Conservation (phyloP, 495 filamentous ascomycete species). For the Lasiosphaeria miniovina region DNA sequence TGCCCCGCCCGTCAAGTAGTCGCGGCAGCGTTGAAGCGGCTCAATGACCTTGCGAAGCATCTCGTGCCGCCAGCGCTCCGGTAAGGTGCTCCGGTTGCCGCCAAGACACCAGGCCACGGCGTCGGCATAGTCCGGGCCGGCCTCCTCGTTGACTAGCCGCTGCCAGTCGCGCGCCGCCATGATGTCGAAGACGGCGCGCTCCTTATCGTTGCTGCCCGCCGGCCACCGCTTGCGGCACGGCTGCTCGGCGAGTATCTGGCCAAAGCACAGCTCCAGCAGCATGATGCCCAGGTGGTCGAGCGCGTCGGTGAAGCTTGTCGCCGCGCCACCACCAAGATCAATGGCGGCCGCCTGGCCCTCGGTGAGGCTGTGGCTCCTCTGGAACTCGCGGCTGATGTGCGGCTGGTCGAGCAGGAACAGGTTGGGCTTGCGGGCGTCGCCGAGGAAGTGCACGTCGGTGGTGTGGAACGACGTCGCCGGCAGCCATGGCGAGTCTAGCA, state of each 20-base stretch:
- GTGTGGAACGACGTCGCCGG: not conserved
- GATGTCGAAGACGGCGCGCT: slow-evolving; percentile 1
- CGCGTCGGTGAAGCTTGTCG: not conserved
- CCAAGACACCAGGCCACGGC: slow-evolving; percentile 39
- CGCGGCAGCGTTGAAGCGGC: not conserved
- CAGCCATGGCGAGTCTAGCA: slow-evolving; percentile 22
- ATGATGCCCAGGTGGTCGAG: slow-evolving; percentile 23
- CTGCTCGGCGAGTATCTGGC: slow-evolving; percentile 23
- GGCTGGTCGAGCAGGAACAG: not conserved
- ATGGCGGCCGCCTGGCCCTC: not conserved
- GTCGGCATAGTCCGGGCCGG: slow-evolving; percentile 31
- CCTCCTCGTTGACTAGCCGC: slow-evolving; percentile 30
- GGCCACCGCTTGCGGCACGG: slow-evolving; percentile 10
- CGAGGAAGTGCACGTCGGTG: slow-evolving; percentile 19
- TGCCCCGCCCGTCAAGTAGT: not conserved
- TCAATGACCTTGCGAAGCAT: slow-evolving; percentile 8
- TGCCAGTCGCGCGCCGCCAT: not conserved
- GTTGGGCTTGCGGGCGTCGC: not conserved
- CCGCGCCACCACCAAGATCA: too few relatives aligned
- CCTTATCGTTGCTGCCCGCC: not conserved
- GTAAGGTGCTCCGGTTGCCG: slow-evolving; percentile 9
- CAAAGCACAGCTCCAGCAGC: slow-evolving; percentile 42
- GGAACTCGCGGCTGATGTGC: not conserved
- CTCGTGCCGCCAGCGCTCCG: slow-evolving; percentile 7
- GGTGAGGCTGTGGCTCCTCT: not conserved